Conservation (phyloP, 108 stramenopile genomes). For the Nannochloropsis salina region DNA sequence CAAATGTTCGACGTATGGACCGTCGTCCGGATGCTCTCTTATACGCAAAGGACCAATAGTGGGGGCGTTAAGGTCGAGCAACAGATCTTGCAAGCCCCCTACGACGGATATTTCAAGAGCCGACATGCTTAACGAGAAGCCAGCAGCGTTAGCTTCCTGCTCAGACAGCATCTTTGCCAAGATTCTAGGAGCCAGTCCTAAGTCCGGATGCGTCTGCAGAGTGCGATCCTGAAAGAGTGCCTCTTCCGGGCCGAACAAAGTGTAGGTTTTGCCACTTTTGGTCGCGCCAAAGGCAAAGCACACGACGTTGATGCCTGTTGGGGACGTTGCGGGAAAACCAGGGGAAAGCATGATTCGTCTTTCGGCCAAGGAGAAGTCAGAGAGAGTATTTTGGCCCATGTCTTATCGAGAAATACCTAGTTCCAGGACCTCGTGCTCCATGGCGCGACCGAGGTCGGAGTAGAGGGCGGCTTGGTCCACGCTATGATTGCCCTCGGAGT, state of each 20-base stretch:
- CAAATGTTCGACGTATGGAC: slow-evolving; percentile 17
- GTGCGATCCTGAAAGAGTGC: not conserved
- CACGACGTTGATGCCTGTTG: not conserved
- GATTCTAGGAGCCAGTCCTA: not conserved
- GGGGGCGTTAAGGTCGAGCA: not conserved
- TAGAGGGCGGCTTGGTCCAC: slow-evolving; percentile 1
- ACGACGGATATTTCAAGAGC: not conserved
- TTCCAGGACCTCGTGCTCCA: slow-evolving; percentile 16
- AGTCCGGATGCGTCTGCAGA: not conserved
- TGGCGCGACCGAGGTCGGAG: not conserved
- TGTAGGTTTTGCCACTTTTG: slow-evolving; percentile 6
- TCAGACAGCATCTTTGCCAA: not conserved
- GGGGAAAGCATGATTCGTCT: not conserved
- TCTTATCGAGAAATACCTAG: not conserved
- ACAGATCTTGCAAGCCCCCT: not conserved
- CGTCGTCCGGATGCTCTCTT: not conserved
- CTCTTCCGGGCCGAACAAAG: not conserved
- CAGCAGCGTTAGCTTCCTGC: not conserved
- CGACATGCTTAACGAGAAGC: not conserved
- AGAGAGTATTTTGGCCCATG: no score
- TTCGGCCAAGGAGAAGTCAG: not conserved
- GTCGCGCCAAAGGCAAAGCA: slow-evolving; percentile 7
- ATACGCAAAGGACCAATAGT: not conserved
- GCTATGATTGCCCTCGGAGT: not conserved
- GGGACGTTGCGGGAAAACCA: no score